Evolutionary conservation across 805 yeast genomes (phyloP).

Genomic region (Suhomyces sp.): DNA sequence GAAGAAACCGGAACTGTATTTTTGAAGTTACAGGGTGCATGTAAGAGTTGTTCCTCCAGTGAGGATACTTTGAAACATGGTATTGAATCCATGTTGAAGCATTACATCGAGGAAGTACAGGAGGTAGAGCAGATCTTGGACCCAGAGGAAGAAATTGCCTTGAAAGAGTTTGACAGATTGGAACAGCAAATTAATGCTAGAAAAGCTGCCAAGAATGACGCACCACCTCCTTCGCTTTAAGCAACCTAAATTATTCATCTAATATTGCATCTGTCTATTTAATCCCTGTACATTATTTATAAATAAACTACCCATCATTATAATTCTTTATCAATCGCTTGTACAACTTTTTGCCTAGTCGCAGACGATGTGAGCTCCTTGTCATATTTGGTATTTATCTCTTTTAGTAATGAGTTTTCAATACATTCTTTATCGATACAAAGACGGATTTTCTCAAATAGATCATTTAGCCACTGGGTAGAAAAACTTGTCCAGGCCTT

Average conservation of each 20-base stretch:
- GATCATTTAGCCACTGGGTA: conserved; percentile 22
- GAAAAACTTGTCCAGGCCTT: conserved; percentile 33
- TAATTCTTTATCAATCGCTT: conserved; percentile 1
- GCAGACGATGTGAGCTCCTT: conserved; percentile 11
- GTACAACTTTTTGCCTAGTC: conserved; percentile 6
- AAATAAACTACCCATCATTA: background rate
- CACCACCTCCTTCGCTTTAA: conserved; percentile 25
- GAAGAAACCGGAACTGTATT: conserved; percentile 85
- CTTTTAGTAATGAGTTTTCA: conserved; percentile 36
- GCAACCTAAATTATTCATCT: background rate
- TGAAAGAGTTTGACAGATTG: conserved; percentile 79
- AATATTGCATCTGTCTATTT: conserved; percentile 1
- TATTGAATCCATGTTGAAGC: conserved; percentile 94
- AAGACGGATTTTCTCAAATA: conserved; percentile 37
- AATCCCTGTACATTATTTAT: conserved; percentile 2
- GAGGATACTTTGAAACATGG: conserved; percentile 93
- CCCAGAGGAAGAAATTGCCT: conserved; percentile 69
- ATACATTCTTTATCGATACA: conserved; percentile 34
- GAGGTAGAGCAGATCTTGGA: conserved; percentile 86
- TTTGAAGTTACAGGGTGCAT: conserved; percentile 90
- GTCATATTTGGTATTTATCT: conserved; percentile 25
- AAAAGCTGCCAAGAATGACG: conserved; percentile 11
- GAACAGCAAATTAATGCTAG: conserved; percentile 46
- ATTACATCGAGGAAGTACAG: conserved; percentile 92
- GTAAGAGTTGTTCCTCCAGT: conserved; percentile 88